phyloP scores from a whole-genome alignment of 805 yeast genomes.

The Kazachstania viticola region DNA sequence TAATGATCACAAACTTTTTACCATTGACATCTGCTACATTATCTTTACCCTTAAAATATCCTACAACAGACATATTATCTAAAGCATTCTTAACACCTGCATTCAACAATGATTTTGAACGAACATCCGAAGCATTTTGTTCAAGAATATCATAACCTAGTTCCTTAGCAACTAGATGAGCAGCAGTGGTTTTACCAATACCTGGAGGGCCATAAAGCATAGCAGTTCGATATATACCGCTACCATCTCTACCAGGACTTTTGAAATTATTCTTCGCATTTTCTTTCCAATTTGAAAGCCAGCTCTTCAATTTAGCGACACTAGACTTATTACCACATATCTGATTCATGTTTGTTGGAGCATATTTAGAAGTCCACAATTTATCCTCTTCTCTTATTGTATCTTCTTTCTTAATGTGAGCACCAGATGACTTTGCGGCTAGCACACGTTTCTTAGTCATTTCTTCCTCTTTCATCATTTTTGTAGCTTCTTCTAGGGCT shows the following conservation, averaged over 20 bases:
- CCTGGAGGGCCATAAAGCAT: conserved; percentile 85
- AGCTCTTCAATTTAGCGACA: conserved; percentile 49
- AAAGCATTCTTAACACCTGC: conserved; percentile 57
- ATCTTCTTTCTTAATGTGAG: conserved; percentile 10
- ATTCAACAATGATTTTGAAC: conserved; percentile 71
- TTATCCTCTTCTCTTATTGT: conserved; percentile 36
- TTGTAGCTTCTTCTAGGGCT: conserved; percentile 41
- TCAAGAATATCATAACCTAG: conserved; percentile 67
- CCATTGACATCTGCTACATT: conserved; percentile 27
- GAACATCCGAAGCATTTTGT: conserved; percentile 78
- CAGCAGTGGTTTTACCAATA: conserved; percentile 74
- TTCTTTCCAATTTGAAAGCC: conserved; percentile 72
- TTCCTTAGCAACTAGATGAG: conserved; percentile 59
- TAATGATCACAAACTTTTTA: conserved; percentile 65
- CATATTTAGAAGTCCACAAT: conserved; percentile 89
- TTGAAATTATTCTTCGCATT: conserved; percentile 45
- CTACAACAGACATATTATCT: conserved; percentile 73
- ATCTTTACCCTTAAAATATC: conserved; percentile 44
- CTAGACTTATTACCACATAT: conserved; percentile 85
- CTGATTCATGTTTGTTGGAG: conserved; percentile 65
- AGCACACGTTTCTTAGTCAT: conserved; percentile 20
- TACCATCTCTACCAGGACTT: conserved; percentile 48
- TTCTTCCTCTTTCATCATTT: conserved; percentile 36
- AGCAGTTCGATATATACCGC: conserved; percentile 68
- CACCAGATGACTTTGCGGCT: conserved; percentile 19